phyloP scores from a whole-genome alignment of 352 stramenopile species.

The Globisporangium polare region DNA sequence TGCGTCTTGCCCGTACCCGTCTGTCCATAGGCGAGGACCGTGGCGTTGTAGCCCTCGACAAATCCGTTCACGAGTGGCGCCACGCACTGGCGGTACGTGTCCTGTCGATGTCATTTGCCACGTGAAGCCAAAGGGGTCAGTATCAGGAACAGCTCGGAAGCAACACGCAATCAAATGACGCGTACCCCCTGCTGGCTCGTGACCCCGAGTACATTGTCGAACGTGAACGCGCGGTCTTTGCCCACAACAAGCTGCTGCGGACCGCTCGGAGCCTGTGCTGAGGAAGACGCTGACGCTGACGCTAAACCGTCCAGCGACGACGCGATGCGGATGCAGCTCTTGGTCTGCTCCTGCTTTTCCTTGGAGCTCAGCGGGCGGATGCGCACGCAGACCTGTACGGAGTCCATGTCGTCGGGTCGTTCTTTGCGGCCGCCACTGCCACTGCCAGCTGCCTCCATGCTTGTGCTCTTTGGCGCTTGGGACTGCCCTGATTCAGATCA shows the following conservation, averaged over 20 bases:
- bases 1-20: slow-evolving; percentile 94
- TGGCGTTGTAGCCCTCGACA: slow-evolving; percentile 81
- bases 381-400: slow-evolving; percentile 73
- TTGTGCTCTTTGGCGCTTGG: too few relatives aligned
- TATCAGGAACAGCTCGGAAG: background rate
- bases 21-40: slow-evolving; percentile 81
- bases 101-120: slow-evolving; percentile 17
- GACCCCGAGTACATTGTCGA: slow-evolving; percentile 83
- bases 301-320: slow-evolving; percentile 44
- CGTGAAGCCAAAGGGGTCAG: background rate
- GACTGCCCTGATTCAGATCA: too few relatives aligned
- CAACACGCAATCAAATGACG: background rate
- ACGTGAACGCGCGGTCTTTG: slow-evolving; percentile 86
- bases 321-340: slow-evolving; percentile 70
- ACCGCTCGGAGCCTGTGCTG: background rate
- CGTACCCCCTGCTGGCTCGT: slow-evolving; percentile 62
- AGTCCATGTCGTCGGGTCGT: slow-evolving; percentile 40
- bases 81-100: slow-evolving; percentile 72
- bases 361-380: slow-evolving; percentile 63
- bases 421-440: slow-evolving; percentile 14
- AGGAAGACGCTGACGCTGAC: slow-evolving; percentile 22
- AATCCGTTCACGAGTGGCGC: slow-evolving; percentile 71
- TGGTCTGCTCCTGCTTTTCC: slow-evolving; percentile 64
- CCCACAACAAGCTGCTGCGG: slow-evolving; percentile 77
- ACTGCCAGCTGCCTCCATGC: background rate